Evolutionary conservation across 2,329 filamentous ascomycete genomes (phyloP).

Genomic region (Hypoxylon sp.): DNA sequence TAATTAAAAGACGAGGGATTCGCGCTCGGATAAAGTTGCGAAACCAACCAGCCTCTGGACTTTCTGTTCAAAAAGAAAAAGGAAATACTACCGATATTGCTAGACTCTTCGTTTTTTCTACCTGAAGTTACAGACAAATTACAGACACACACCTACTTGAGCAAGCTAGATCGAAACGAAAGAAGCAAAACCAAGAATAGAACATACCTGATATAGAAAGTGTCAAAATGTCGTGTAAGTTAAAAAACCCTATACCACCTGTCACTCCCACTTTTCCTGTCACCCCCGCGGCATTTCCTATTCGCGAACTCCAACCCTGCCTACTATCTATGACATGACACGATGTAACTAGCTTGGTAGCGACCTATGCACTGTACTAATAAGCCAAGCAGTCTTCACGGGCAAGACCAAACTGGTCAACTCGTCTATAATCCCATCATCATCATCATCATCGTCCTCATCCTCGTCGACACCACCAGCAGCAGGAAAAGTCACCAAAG

Average conservation of each 20-base stretch:
- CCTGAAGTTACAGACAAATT: conserved; percentile 15
- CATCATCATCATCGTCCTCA: no score
- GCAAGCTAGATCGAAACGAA: neutral
- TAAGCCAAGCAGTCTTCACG: conserved; percentile 54
- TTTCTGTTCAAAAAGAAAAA: no score
- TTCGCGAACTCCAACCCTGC: neutral
- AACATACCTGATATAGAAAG: neutral
- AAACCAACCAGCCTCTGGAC: neutral
- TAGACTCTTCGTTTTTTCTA: neutral
- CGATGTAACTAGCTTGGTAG: neutral
- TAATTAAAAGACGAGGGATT: neutral
- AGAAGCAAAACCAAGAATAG: neutral
- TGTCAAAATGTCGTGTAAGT: conserved; percentile 47
- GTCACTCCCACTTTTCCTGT: neutral
- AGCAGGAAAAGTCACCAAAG: conserved; percentile 9
- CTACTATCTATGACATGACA: neutral
- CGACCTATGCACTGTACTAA: neutral
- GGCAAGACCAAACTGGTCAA: conserved; percentile 58
- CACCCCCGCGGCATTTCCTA: conserved; percentile 2
- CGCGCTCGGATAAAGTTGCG: neutral
- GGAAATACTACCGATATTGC: neutral
- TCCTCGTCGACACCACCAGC: conserved; percentile 19
- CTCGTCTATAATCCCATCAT: conserved; percentile 56
- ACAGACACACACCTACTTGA: neutral
- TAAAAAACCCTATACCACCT: neutral